Conservation (phyloP, 2,329 filamentous ascomycete genomes). For the Alternaria infectoria region DNA sequence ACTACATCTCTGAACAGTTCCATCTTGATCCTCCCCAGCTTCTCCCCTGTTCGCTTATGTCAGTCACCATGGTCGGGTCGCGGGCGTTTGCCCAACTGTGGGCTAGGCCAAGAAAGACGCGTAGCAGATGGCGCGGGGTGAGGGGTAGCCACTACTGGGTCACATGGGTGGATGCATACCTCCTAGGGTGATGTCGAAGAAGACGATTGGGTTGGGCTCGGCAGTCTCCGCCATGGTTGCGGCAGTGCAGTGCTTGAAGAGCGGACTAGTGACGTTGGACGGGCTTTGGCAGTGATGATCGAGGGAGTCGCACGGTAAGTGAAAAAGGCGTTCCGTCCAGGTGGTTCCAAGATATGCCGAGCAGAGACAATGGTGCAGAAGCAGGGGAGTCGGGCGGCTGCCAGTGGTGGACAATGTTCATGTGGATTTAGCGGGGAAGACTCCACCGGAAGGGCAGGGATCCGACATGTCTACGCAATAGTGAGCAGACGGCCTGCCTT, state of each 20-base stretch:
- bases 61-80: slow-evolving; percentile 16
- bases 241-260: slow-evolving; percentile 32
- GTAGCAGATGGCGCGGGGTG: slow-evolving; percentile 18
- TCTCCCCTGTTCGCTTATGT: slow-evolving; percentile 40
- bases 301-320: not conserved
- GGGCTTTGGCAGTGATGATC: slow-evolving; percentile 11
- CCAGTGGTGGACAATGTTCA: slow-evolving; percentile 7
- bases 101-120: slow-evolving; percentile 17
- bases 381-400: slow-evolving; percentile 13
- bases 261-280: slow-evolving; percentile 5
- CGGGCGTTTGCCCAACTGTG: slow-evolving; percentile 2
- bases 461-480: not conserved
- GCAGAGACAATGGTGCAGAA: slow-evolving; percentile 8
- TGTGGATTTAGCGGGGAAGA: slow-evolving; percentile 21
- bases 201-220: slow-evolving; percentile 61
- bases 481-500: not conserved
- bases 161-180: slow-evolving; percentile 57
- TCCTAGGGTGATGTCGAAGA: slow-evolving; percentile 81
- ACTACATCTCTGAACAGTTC: slow-evolving; percentile 84
- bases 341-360: not conserved
- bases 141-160: slow-evolving; percentile 8
- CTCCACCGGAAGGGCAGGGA: slow-evolving; percentile 11
- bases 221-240: slow-evolving; percentile 43
- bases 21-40: slow-evolving; percentile 47
- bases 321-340: not conserved